A percentile compares a stretch with the other conserved stretches of the same genome.
Conservation (phyloP, 2,329 filamentous ascomycete species). For the Colletotrichum sp. region DNA sequence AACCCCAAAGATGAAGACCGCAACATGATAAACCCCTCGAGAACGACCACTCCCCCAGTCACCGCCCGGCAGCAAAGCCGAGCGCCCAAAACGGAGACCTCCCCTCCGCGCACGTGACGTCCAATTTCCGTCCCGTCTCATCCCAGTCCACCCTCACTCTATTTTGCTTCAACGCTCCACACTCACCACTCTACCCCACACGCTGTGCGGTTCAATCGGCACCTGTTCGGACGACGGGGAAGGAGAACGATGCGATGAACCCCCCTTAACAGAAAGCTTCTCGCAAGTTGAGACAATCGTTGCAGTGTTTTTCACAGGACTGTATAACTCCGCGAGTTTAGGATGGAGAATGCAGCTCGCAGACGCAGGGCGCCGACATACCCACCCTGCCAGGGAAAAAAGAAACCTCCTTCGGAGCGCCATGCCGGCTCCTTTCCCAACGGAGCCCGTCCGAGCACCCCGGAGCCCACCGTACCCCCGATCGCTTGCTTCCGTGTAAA, state of each 20-base stretch:
- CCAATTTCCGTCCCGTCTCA: slow-evolving; percentile 13
- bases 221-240: not conserved
- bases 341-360: not conserved
- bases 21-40: accelerated
- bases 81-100: not conserved
- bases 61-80: not conserved
- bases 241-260: not conserved
- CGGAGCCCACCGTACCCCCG: not conserved
- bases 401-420: not conserved
- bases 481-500: not conserved
- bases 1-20: not conserved
- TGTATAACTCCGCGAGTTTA: not conserved
- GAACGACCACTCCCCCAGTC: not conserved
- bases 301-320: not conserved
- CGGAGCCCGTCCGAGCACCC: not conserved
- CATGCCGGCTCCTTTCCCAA: not conserved
- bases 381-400: not conserved
- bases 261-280: no score
- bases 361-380: not conserved
- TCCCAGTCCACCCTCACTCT: not conserved
- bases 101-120: slow-evolving; percentile 1
- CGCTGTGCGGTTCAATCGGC: not conserved
- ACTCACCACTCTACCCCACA: not conserved
- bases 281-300: not conserved
- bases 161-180: not conserved